These are phyloP conservation scores for Apiospora kogelbergensis DNA, from an alignment of 2,329 filamentous ascomycete genomes.

Conservation along the genomic window DNA sequence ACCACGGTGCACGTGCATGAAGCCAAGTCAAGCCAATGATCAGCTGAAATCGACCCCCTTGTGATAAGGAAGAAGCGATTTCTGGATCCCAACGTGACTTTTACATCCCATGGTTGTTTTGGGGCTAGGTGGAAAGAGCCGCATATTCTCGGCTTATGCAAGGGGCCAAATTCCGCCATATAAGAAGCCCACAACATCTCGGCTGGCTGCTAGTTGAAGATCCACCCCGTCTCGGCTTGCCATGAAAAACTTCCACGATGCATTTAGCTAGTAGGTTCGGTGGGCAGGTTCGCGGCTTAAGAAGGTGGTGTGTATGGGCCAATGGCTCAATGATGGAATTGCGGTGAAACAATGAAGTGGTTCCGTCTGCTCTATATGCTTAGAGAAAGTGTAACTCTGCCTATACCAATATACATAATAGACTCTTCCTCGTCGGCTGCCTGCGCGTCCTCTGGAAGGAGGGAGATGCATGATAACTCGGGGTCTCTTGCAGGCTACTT, in stretches of 20 bases:
- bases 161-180: slow-evolving; percentile 14
- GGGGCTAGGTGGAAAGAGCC: slow-evolving; percentile 17
- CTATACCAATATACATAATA: not conserved
- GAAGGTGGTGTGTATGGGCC: not conserved
- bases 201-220: not conserved
- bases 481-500: not conserved
- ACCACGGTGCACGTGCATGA: not conserved
- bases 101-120: not conserved
- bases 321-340: not conserved
- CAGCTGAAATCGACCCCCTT: not conserved
- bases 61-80: not conserved
- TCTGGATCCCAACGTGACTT: not conserved
- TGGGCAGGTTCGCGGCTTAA: not conserved
- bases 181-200: not conserved
- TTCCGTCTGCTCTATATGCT: not conserved
- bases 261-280: slow-evolving; percentile 4
- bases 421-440: not conserved
- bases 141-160: slow-evolving; percentile 17
- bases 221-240: not conserved
- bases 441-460: not conserved
- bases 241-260: slow-evolving; percentile 1
- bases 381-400: not conserved
- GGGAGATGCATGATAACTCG: not conserved
- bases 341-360: not conserved
- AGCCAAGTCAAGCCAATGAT: not conserved